Evolutionary conservation across 2,329 filamentous ascomycete genomes (phyloP).

Genomic region (Fusarium newnesense): DNA sequence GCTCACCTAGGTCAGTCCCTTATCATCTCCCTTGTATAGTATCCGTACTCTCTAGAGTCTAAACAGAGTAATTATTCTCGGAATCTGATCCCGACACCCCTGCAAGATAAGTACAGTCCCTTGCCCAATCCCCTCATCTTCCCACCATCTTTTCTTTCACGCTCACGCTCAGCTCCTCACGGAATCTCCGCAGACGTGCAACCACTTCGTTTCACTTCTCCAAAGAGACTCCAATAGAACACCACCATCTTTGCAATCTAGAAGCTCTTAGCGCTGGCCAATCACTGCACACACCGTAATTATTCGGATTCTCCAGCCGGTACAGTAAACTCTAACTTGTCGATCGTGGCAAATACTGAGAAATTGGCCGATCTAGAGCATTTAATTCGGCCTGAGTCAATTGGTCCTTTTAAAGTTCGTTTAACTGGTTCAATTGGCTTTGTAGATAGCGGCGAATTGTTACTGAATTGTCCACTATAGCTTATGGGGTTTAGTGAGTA

Average conservation of each 20-base stretch:
- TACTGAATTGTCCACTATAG: not conserved
- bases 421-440: not conserved
- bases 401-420: not conserved
- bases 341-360: not conserved
- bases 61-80: not conserved
- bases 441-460: not conserved
- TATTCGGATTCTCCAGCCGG: slow-evolving; percentile 8
- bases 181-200: slow-evolving; percentile 26
- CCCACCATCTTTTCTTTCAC: slow-evolving; percentile 1
- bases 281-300: not conserved
- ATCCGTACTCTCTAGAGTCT: not conserved
- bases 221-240: slow-evolving; percentile 25
- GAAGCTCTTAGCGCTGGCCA: not conserved
- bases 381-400: not conserved
- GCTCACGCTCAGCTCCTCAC: slow-evolving; percentile 22
- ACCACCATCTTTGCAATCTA: slow-evolving; percentile 9
- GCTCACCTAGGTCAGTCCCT: not conserved
- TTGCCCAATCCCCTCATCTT: slow-evolving; percentile 1
- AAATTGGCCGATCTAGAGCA: not conserved
- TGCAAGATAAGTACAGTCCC: not conserved
- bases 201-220: slow-evolving; percentile 14
- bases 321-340: not conserved
- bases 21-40: not conserved
- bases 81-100: slow-evolving; percentile 11
- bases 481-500: not conserved